A percentile compares a stretch with the other conserved stretches of the same genome.
These are phyloP conservation scores for Hordeum marinum DNA, from an alignment of 176 grass and related monocot genomes.

Conservation along the genomic window DNA sequence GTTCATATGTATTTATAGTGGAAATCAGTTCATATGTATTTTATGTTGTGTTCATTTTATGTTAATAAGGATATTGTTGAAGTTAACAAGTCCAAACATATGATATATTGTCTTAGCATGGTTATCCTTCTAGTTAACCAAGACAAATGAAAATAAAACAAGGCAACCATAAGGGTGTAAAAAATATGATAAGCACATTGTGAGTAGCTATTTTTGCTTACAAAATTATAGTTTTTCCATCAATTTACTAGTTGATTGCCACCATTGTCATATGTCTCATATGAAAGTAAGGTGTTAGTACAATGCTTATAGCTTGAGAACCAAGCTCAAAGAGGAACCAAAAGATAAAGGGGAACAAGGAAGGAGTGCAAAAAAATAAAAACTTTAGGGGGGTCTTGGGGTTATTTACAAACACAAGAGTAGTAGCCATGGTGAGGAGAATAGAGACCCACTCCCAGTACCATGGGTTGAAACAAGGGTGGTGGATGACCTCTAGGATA, in stretches of 20 bases:
- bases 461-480: too few relatives aligned
- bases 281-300: conserved; percentile 1
- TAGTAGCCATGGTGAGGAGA: too few relatives aligned
- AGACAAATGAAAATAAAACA: too few relatives aligned
- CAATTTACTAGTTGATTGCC: conserved; percentile 17
- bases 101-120: neutral
- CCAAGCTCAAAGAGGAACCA: neutral
- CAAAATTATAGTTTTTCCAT: conserved; percentile 20
- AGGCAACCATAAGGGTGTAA: too few relatives aligned
- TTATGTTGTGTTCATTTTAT: neutral
- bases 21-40: too few relatives aligned
- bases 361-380: neutral
- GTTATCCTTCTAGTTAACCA: neutral
- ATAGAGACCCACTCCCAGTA: too few relatives aligned
- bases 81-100: neutral
- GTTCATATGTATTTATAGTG: too few relatives aligned
- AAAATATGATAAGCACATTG: neutral
- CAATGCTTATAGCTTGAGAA: conserved; percentile 12
- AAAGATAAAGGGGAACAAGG: neutral
- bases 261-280: conserved; percentile 8
- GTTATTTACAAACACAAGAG: too few relatives aligned
- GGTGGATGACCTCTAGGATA: too few relatives aligned
- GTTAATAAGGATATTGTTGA: neutral
- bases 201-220: neutral
- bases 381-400: too few relatives aligned